These are phyloP conservation scores for Boletus sensibilis DNA, from an alignment of 768 basidiomycete genomes.

Conservation along the genomic window DNA sequence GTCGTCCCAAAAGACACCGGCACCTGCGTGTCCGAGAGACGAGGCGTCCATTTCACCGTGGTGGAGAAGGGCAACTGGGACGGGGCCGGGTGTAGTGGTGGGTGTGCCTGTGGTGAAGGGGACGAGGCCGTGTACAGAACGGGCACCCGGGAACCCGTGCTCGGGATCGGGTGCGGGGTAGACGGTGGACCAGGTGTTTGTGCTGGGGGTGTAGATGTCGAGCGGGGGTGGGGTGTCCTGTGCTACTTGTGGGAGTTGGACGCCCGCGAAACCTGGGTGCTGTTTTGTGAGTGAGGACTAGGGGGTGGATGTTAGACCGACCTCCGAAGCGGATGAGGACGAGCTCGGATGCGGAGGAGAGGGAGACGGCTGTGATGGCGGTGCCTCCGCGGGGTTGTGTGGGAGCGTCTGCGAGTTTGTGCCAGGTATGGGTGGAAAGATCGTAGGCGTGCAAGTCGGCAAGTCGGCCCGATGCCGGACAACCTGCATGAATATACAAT, in stretches of 20 bases:
- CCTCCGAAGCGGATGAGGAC: constrained; percentile 41
- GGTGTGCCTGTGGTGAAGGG: constrained; percentile 14
- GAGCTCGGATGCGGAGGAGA: constrained; percentile 10
- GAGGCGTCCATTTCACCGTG: constrained; percentile 39
- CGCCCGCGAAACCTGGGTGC: constrained; percentile 34
- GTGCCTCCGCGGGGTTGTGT: constrained; percentile 42
- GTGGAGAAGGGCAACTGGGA: constrained; percentile 34
- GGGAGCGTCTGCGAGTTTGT: constrained; percentile 36
- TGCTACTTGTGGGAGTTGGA: constrained; percentile 32
- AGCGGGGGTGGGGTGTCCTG: constrained; percentile 21
- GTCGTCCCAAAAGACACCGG: constrained; percentile 41
- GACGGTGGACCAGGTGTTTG: constrained; percentile 24
- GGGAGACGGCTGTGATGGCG: constrained; percentile 31
- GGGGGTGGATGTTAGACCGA: neutral
- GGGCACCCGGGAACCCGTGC: constrained; percentile 32
- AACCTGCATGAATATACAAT: constrained; percentile 43
- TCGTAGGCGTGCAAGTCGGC: constrained; percentile 36
- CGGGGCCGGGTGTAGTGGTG: neutral
- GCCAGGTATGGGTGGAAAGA: constrained; percentile 30
- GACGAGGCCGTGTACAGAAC: constrained; percentile 38
- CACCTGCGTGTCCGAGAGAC: constrained; percentile 38
- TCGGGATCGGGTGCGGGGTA: constrained; percentile 25
- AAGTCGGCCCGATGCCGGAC: constrained; percentile 38
- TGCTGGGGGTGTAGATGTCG: constrained; percentile 35
- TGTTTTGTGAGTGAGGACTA: rapidly evolving